Evolutionary conservation across 176 grass and related monocot species (phyloP), one percentile per base, ranked within the genome.

Genomic region (Ensete glaucum): DNA sequence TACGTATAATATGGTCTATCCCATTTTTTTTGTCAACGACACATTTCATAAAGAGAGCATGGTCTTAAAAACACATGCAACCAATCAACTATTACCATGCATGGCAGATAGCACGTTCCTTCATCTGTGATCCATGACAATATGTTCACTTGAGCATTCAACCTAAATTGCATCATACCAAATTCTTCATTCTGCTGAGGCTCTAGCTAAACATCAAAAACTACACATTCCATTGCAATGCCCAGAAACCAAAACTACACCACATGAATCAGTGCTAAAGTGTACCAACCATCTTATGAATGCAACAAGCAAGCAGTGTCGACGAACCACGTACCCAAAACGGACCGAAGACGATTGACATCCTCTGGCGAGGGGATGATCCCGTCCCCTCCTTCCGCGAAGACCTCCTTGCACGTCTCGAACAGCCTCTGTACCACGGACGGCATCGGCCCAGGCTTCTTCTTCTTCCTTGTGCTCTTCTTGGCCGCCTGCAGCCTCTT

Each of bases 391-490:
- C 85, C 89, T 4, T 14, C 71, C 0, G 71, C 55, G 69, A 96
- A 92, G 29, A 92, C 81, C 54, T 80, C 85, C 66, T 29, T 75
- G 84, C 93, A 92, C 49, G 83, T 83, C 63, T 87, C 83, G 73
- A 88, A 92, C 64, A 96, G 84, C 19, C 77, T 84, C 88, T 90
- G 93, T 68, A 96, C 81, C 9, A 34, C 53, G 17, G 2, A 62
- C n/a, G 16, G 63, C 50, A 1, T 50, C n/a, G 8, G 34, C 67
- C 16, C 2, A 0, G 50, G 1, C 78, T 88, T 92, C 81, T 77
- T 83, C 0, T 52, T 23, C 26, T 75, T 83, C 2, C 85, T 34
- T 73, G 66, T 76, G 52, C 13, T 74, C 78, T 81, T 81, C 67
- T 67, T 76, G 49, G 83, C 51, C 2, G 89, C 54, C 48, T 66